Conservation (phyloP, 257 asterid species). For the Anisodus tanguticus region DNA sequence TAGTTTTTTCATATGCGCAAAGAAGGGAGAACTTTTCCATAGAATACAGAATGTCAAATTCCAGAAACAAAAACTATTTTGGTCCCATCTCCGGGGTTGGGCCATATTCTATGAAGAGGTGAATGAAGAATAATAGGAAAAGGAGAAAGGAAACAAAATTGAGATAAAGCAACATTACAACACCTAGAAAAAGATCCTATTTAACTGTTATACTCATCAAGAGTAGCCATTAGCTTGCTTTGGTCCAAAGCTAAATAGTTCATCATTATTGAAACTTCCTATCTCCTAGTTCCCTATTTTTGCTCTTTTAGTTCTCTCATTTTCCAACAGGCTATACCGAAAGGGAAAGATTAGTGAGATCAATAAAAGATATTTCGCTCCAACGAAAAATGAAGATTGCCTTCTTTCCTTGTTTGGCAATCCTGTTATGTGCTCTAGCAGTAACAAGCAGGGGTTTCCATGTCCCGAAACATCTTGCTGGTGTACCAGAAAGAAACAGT, state of each 20-base stretch:
- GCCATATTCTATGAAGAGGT: not conserved
- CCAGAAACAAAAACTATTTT: not conserved
- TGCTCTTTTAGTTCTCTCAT: not conserved
- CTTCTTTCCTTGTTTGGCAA: conserved; percentile 36
- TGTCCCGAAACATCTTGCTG: too few relatives aligned
- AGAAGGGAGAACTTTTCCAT: not conserved
- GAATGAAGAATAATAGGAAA: conserved; percentile 1
- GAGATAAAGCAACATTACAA: not conserved
- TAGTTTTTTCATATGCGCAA: not conserved
- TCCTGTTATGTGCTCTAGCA: conserved; percentile 35
- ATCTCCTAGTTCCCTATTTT: not conserved
- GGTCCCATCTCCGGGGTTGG: not conserved
- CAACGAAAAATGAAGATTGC: conserved; percentile 35
- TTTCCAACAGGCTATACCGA: not conserved
- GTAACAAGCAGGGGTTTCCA: conserved; percentile 35
- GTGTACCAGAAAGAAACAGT: conserved; percentile 35
- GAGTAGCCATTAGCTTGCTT: conserved; percentile 6
- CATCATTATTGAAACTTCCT: not conserved
- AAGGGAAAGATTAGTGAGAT: not conserved
- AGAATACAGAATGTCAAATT: not conserved
- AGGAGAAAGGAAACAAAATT: not conserved
- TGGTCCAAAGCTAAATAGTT: not conserved
- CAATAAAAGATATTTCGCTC: not conserved
- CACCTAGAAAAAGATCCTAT: conserved; percentile 26
- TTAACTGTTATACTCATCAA: not conserved